These are phyloP conservation scores for Salix udensis DNA, from an alignment of 345 rosid species.

Conservation along the genomic window DNA sequence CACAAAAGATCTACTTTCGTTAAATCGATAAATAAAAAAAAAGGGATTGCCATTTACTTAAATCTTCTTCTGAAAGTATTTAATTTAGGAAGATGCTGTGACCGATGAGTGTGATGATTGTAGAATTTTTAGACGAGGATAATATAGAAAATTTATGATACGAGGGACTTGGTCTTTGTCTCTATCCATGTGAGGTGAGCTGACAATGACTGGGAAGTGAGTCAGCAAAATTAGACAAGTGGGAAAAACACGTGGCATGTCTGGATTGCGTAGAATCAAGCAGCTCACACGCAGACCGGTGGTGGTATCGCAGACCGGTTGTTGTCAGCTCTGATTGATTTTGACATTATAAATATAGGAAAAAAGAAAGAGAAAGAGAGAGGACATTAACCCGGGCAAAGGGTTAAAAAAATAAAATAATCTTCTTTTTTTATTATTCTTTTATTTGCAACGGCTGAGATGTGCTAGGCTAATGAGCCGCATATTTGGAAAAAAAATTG, in stretches of 20 bases:
- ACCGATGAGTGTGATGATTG: not conserved
- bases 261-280: not conserved
- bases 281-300: not conserved
- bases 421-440: too few relatives aligned
- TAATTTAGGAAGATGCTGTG: not conserved
- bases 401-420: too few relatives aligned
- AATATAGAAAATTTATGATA: not conserved
- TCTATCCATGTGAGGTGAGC: conserved; percentile 19
- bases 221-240: not conserved
- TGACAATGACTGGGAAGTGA: not conserved
- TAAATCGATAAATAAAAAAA: not conserved
- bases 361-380: too few relatives aligned
- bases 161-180: not conserved
- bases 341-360: too few relatives aligned
- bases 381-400: too few relatives aligned
- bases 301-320: too few relatives aligned
- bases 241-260: not conserved
- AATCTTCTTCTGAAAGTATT: not conserved
- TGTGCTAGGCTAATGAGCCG: too few relatives aligned
- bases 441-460: too few relatives aligned
- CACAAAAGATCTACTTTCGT: not conserved
- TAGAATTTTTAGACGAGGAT: not conserved
- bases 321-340: too few relatives aligned
- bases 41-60: not conserved
- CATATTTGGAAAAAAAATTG: too few relatives aligned